A percentile compares a stretch with the other conserved stretches of the same genome.
phyloP scores from a whole-genome alignment of 2,329 filamentous ascomycete species.

The Claviceps capensis region DNA sequence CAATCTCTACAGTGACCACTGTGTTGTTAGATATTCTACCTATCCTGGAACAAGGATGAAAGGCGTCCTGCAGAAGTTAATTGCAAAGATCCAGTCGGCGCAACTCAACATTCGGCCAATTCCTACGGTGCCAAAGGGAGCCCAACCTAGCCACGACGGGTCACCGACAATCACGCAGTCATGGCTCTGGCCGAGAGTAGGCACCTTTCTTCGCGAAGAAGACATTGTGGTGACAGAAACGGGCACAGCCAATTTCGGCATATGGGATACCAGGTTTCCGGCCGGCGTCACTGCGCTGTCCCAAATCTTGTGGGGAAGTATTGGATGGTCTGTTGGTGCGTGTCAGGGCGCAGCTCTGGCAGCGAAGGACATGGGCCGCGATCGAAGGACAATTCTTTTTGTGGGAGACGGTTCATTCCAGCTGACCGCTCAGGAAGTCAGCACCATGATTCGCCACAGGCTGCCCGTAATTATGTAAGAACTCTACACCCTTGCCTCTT shows the following conservation, averaged over 20 bases:
- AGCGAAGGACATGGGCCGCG: conserved; percentile 45
- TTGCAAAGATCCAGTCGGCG: conserved; percentile 41
- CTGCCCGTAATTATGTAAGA: conserved; percentile 63
- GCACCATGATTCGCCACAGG: conserved; percentile 65
- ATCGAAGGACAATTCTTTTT: conserved; percentile 63
- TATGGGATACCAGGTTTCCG: conserved; percentile 75
- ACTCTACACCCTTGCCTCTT: too few relatives aligned
- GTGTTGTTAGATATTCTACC: conserved; percentile 62
- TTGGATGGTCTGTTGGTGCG: conserved; percentile 47
- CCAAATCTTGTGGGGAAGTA: conserved; percentile 62
- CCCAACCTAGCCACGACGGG: conserved; percentile 25
- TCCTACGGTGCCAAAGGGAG: conserved; percentile 39
- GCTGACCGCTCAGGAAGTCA: conserved; percentile 70
- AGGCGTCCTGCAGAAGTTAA: conserved; percentile 60
- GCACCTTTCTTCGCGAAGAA: conserved; percentile 54
- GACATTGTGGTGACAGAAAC: conserved; percentile 81
- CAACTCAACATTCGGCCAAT: conserved; percentile 42
- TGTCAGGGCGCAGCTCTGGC: conserved; percentile 58
- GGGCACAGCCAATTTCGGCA: conserved; percentile 77
- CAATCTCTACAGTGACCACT: conserved; percentile 63
- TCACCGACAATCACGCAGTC: conserved; percentile 46
- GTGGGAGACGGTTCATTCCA: conserved; percentile 85
- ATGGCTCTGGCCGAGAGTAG: conserved; percentile 66
- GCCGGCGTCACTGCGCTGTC: conserved; percentile 63
- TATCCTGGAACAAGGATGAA: conserved; percentile 69